phyloP scores from a whole-genome alignment of 2,329 filamentous ascomycete species.

The Capronia epimyces region DNA sequence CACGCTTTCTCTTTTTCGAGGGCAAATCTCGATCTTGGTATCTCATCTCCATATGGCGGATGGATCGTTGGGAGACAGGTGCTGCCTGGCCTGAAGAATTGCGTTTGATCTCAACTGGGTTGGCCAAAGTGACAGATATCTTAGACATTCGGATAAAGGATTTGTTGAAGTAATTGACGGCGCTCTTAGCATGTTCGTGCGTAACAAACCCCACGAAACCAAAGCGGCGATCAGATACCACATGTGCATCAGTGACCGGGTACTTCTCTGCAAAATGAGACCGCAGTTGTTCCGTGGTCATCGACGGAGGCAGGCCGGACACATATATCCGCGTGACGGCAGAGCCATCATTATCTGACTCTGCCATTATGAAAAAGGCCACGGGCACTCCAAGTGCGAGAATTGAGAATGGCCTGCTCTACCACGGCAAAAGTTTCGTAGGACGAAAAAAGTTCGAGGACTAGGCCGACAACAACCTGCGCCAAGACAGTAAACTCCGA shows the following conservation, averaged over 20 bases:
- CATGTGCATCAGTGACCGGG: constrained; percentile 83
- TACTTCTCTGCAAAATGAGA: constrained; percentile 79
- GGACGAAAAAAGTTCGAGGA: background rate
- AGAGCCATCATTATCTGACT: constrained; percentile 4
- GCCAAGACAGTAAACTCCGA: too few species aligned
- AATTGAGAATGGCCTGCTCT: background rate
- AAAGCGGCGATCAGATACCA: constrained; percentile 83
- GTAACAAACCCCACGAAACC: constrained; percentile 93
- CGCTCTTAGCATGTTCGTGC: constrained; percentile 69
- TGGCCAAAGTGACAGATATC: constrained; percentile 82
- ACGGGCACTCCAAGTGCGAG: background rate
- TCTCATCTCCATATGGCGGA: background rate
- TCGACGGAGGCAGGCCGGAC: constrained; percentile 71
- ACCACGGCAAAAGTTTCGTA: background rate
- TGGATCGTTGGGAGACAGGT: constrained; percentile 21
- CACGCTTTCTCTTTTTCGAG: constrained; percentile 23
- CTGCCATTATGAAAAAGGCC: background rate
- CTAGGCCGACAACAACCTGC: too few species aligned
- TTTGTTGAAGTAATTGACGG: constrained; percentile 91
- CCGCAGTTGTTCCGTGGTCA: constrained; percentile 77
- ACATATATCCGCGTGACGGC: constrained; percentile 62
- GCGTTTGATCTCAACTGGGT: constrained; percentile 56
- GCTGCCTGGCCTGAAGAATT: constrained; percentile 18
- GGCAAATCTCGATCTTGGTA: background rate
- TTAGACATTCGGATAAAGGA: constrained; percentile 94